Evolutionary conservation across 352 stramenopile species (phyloP).

Genomic region (Thraustotheca clavata): DNA sequence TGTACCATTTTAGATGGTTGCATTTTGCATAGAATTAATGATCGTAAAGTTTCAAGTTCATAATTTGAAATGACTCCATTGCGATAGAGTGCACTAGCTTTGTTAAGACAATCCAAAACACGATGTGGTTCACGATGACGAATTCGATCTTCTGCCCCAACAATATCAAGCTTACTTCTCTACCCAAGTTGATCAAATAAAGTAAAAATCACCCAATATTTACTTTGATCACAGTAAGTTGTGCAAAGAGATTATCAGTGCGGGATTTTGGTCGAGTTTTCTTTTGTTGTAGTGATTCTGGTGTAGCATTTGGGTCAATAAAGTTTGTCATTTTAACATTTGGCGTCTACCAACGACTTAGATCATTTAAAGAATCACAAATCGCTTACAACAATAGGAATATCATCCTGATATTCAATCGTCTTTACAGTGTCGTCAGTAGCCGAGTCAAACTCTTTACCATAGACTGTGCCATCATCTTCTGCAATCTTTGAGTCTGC

Average conservation of each 20-base stretch:
- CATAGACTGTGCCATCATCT: slow-evolving; percentile 76
- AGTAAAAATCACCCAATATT: neutral
- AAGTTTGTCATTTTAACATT: too few relatives aligned
- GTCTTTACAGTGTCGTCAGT: neutral
- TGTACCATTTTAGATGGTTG: slow-evolving; percentile 76
- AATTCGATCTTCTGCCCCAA: slow-evolving; percentile 74
- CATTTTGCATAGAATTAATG: slow-evolving; percentile 70
- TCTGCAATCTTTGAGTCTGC: slow-evolving; percentile 66
- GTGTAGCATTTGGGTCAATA: neutral
- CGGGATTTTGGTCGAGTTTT: slow-evolving; percentile 15
- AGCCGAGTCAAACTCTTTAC: slow-evolving; percentile 58
- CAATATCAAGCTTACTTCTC: slow-evolving; percentile 69
- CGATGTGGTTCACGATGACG: slow-evolving; percentile 72
- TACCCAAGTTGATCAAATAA: neutral
- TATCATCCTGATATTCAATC: too few relatives aligned
- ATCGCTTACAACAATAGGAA: too few relatives aligned
- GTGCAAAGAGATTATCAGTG: slow-evolving; percentile 15
- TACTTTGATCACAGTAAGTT: slow-evolving; percentile 20
- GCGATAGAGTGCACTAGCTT: slow-evolving; percentile 78
- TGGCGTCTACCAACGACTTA: too few relatives aligned
- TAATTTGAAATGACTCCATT: slow-evolving; percentile 69
- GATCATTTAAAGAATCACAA: too few relatives aligned
- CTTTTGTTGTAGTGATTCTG: neutral
- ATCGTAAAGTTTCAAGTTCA: slow-evolving; percentile 63
- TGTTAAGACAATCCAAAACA: slow-evolving; percentile 71